A percentile compares a stretch with the other conserved stretches of the same genome.
These are phyloP conservation scores for Neopestalotiopsis sp. DNA, from an alignment of 2,329 filamentous ascomycete species.

Conservation along the genomic window DNA sequence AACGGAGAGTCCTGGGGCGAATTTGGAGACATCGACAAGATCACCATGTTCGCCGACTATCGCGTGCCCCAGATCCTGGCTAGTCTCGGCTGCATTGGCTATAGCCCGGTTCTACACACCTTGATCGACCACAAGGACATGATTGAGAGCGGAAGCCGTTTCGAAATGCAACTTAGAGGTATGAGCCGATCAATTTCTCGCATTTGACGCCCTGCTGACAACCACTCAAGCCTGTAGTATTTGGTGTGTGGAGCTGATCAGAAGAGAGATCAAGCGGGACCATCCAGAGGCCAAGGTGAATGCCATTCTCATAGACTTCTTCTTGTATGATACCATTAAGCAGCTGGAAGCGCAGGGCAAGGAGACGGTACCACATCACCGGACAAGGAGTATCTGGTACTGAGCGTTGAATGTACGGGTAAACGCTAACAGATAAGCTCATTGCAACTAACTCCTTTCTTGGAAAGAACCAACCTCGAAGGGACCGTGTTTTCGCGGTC, in stretches of 20 bases:
- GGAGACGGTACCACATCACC: constrained; percentile 78
- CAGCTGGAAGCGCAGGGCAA: constrained; percentile 71
- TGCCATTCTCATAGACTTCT: constrained; percentile 95
- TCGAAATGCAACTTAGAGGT: constrained; percentile 89
- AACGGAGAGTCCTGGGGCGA: constrained; percentile 78
- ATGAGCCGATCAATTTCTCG: constrained; percentile 17
- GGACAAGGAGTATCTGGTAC: constrained; percentile 95
- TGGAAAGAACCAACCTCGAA: no score
- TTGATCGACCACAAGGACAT: constrained; percentile 69
- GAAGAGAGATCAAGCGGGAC: constrained; percentile 75
- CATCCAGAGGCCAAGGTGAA: constrained; percentile 79
- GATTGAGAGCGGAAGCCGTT: constrained; percentile 74
- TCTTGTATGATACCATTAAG: constrained; percentile 94
- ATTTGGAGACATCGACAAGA: constrained; percentile 90
- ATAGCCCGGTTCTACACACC: constrained; percentile 79
- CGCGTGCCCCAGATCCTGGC: constrained; percentile 93
- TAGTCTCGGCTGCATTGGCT: constrained; percentile 80
- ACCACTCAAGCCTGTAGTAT: constrained; percentile 76
- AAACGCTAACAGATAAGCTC: no score
- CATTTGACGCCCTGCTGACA: neutral
- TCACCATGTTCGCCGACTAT: constrained; percentile 99
- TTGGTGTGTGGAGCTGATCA: constrained; percentile 92
- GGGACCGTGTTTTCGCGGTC: no score
- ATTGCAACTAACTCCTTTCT: no score
- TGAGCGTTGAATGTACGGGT: constrained; percentile 43